Conservation (phyloP, 2,329 filamentous ascomycete species). For the Aureobasidium namibiae region DNA sequence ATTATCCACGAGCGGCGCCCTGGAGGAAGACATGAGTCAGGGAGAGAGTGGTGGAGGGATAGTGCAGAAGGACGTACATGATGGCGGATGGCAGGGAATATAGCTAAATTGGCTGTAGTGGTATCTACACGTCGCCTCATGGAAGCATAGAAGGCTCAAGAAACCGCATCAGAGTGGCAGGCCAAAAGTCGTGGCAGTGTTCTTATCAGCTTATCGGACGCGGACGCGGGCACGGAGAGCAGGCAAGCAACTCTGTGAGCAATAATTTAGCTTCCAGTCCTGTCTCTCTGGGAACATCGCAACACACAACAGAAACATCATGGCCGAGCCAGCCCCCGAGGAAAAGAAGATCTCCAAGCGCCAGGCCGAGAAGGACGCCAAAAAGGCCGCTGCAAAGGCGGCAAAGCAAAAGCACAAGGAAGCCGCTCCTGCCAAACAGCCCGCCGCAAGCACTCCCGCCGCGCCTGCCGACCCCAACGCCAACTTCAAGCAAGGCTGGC, state of each 20-base stretch:
- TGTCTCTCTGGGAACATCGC: not conserved
- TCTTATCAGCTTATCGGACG: constrained; percentile 10
- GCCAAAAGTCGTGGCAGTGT: not conserved
- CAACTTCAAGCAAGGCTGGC: constrained; percentile 43
- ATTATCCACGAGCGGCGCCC: constrained; percentile 80
- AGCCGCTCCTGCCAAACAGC: constrained; percentile 18
- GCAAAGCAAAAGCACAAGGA: constrained; percentile 34
- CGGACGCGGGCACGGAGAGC: not conserved
- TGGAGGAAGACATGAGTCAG: constrained; percentile 10
- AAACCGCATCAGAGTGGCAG: not conserved
- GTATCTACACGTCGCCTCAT: constrained; percentile 10
- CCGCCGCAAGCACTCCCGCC: constrained; percentile 15
- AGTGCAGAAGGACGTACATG: constrained; percentile 3
- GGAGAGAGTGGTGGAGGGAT: not conserved
- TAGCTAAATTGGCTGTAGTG: not conserved
- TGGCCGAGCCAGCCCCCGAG: constrained; percentile 23
- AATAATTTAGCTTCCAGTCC: not conserved
- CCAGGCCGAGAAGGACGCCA: constrained; percentile 41
- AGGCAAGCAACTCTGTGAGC: not conserved
- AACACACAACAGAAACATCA: constrained; percentile 12
- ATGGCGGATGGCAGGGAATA: constrained; percentile 4
- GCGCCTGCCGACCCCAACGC: constrained; percentile 27
- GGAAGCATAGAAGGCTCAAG: not conserved
- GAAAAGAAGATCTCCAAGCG: constrained; percentile 37
- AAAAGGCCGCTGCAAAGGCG: constrained; percentile 41